These are phyloP conservation scores for Diacronema lutheri DNA, from an alignment of 78 protist species.

Conservation along the genomic window DNA sequence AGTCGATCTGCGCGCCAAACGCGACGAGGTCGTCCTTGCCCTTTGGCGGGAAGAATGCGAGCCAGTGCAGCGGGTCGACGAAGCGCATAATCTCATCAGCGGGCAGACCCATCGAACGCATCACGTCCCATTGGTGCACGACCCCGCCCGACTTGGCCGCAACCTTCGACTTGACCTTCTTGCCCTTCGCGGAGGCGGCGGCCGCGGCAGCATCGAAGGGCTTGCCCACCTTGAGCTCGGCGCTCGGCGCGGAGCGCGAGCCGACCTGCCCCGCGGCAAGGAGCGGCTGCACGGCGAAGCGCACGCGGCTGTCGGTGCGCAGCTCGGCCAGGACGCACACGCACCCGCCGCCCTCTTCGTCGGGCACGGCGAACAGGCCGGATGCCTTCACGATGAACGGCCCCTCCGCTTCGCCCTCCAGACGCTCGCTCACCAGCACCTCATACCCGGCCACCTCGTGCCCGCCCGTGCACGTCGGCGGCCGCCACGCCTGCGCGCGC, in stretches of 20 bases:
- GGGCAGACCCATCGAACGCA: constrained; percentile 81
- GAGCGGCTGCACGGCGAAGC: too few relatives aligned
- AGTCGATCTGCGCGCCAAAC: constrained; percentile 92
- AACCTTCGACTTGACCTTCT: constrained; percentile 52
- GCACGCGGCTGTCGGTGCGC: not conserved
- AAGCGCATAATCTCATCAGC: constrained; percentile 92
- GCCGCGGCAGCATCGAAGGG: not conserved
- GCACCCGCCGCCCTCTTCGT: too few relatives aligned
- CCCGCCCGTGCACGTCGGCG: constrained; percentile 28
- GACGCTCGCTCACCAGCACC: not conserved
- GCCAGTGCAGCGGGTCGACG: constrained; percentile 92
- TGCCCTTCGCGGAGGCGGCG: not conserved
- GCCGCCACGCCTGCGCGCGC: not conserved
- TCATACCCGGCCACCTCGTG: not conserved
- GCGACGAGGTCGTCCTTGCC: constrained; percentile 83
- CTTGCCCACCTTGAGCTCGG: not conserved
- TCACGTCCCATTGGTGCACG: constrained; percentile 87
- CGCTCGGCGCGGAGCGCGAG: not conserved
- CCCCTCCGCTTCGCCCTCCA: not conserved
- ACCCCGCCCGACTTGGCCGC: constrained; percentile 79
- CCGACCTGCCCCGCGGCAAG: too few relatives aligned
- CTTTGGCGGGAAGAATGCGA: constrained; percentile 95
- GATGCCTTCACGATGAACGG: not conserved
- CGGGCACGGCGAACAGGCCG: too few relatives aligned
- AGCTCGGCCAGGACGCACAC: not conserved